Base-by-base conservation (phyloP, 1,139 yeast species). In the Zygoascus sp. region DNA sequence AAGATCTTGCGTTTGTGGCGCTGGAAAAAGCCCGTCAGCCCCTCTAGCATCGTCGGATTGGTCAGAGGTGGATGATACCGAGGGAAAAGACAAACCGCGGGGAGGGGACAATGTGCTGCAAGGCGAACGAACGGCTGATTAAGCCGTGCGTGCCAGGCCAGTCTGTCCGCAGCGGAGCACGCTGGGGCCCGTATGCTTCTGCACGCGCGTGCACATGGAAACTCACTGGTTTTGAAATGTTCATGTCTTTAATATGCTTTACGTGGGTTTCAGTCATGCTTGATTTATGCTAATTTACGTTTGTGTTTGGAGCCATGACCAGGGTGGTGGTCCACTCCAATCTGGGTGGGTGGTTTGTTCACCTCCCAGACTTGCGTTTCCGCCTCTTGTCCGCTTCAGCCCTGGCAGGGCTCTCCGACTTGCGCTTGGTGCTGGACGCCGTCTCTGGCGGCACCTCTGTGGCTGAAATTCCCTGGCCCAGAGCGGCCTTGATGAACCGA, bases 1-100 rank as follows among this genome's bases (percentile, higher is more conserved):
- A 81, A 50, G 28, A 86, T 57, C 64, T 79, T 81, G 57, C 79
- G 73, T 60, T 74, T 75, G 66, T 87, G 84, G 55, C 88, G 76
- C 46, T 73, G 74, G 56, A 80, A 65, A 56, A 83, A 78, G 45
- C 75, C 72, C 44, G 79, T 73, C 50, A 80, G 41, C 39, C 67
- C 72, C 20, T 75, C 68, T 49, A 81, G 73, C 71, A 81, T 78
- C n/a, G 42, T 27, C 27, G 32, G n/a, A 27, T 34, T 39, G n/a
- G 28, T 2, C 28, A 25, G 17, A 19, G 21, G 17, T 16, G 36
- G 36, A n/a, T 19, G 10, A 15, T 16, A 19, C 36, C 36, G 36
- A 32, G 36, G 36, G 17, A 15, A 17, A 15, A 19, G 17, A 21
- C 11, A 7, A 7, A 21, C 21, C 15, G 39, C 10, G 22, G 39